A percentile compares a stretch with the other conserved stretches of the same genome.
Evolutionary conservation across 225 moss, liverwort and hornwort genomes (phyloP).

Genomic region (Neckera pumila): DNA sequence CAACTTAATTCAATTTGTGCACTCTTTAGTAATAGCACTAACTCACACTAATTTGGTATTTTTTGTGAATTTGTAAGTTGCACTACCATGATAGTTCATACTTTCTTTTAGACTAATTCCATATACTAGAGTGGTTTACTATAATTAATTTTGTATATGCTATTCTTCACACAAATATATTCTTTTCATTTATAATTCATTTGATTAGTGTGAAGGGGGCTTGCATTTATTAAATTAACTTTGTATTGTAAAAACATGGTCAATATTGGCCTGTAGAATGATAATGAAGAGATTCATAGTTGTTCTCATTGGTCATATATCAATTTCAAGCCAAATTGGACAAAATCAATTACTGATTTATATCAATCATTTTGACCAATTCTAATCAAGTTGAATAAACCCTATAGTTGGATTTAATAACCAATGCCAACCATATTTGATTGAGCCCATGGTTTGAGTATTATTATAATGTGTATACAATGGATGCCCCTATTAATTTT

Average conservation of each 20-base stretch:
- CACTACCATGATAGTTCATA: not conserved
- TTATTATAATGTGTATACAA: not conserved
- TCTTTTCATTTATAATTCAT: not conserved
- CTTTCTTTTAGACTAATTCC: no score
- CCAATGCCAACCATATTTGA: not conserved
- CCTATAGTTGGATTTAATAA: no score
- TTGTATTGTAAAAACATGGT: no score
- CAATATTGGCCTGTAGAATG: rapidly evolving
- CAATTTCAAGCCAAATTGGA: not conserved
- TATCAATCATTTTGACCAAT: not conserved
- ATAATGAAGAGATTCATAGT: not conserved
- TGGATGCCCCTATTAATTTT: not conserved
- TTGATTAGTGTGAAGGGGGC: not conserved
- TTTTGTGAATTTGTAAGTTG: not conserved
- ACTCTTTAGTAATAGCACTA: no score
- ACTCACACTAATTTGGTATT: no score
- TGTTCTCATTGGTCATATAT: not conserved
- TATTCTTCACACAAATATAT: not conserved
- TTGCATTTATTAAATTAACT: not conserved
- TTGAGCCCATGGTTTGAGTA: not conserved
- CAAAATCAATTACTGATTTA: not conserved
- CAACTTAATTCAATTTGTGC: not conserved
- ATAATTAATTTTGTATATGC: no score
- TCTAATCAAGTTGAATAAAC: not conserved
- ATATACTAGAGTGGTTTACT: not conserved